These are phyloP conservation scores for Psilocybe azurescens DNA, from an alignment of 768 basidiomycete genomes.

Conservation along the genomic window DNA sequence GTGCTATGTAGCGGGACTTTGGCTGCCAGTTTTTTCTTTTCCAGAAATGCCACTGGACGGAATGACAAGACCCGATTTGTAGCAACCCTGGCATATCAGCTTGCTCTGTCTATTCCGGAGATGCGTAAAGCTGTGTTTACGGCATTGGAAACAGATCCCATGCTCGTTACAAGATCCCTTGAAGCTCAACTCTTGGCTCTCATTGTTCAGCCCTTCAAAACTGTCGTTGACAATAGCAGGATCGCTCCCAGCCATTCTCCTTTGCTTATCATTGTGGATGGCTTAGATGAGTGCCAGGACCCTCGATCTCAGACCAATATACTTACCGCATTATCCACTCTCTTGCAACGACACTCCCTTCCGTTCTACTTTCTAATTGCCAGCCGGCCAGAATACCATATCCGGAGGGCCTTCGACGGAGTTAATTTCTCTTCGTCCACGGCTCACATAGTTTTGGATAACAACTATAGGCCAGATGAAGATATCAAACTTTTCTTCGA, in stretches of 20 bases:
- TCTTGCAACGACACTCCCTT: background rate
- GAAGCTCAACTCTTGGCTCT: slow-evolving; percentile 1
- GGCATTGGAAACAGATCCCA: background rate
- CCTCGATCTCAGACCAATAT: background rate
- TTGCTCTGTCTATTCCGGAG: background rate
- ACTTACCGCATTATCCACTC: background rate
- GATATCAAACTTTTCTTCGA: slow-evolving; percentile 1
- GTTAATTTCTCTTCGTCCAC: background rate
- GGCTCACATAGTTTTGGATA: background rate
- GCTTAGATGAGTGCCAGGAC: slow-evolving; percentile 7
- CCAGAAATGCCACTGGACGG: background rate
- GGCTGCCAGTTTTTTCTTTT: slow-evolving; percentile 15
- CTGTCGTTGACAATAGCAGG: background rate
- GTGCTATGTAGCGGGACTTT: background rate
- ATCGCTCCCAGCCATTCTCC: background rate
- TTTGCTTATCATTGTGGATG: slow-evolving; percentile 6
- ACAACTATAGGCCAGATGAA: background rate
- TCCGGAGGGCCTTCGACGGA: background rate
- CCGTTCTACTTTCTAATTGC: slow-evolving; percentile 3
- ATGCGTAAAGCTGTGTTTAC: background rate
- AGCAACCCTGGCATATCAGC: slow-evolving; percentile 3
- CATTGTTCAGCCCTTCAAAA: background rate
- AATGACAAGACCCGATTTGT: background rate
- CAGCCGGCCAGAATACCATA: slow-evolving; percentile 9
- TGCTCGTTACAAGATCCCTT: background rate